These are phyloP conservation scores for Rhizopus arrhizus DNA, from an alignment of 371 early-diverging fungal species.

Conservation along the genomic window DNA sequence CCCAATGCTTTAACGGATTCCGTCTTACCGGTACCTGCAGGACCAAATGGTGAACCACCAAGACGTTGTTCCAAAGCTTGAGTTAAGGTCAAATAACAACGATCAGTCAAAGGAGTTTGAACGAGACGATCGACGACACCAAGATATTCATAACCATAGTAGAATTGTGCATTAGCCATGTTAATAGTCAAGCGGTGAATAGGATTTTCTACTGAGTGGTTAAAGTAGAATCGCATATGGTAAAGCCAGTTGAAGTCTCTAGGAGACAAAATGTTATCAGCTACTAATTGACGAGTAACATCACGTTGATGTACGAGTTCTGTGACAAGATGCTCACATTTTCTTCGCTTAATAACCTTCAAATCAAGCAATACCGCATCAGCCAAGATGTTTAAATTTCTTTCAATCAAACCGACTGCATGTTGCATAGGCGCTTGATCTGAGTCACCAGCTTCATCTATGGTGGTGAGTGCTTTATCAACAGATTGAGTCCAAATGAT, in stretches of 20 bases:
- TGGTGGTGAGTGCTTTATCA: constrained; percentile 69
- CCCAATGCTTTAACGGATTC: constrained; percentile 98
- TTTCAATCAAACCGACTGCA: constrained; percentile 69
- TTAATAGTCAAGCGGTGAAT: constrained; percentile 74
- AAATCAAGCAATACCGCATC: constrained; percentile 91
- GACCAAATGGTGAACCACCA: constrained; percentile 98
- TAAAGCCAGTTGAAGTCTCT: constrained; percentile 95
- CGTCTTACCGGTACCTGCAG: constrained; percentile 98
- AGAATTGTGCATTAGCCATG: constrained; percentile 94
- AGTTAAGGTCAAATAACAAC: constrained; percentile 96
- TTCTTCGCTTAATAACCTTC: constrained; percentile 81
- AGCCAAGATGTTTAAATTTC: constrained; percentile 84
- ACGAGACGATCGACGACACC: constrained; percentile 96
- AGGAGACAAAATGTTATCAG: constrained; percentile 55
- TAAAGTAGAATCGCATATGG: constrained; percentile 96
- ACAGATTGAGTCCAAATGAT: constrained; percentile 89
- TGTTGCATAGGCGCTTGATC: constrained; percentile 53
- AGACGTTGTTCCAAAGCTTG: constrained; percentile 92
- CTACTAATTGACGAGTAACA: constrained; percentile 77
- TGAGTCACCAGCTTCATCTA: constrained; percentile 40
- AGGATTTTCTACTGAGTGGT: constrained; percentile 64
- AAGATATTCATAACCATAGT: constrained; percentile 97
- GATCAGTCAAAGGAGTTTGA: constrained; percentile 97
- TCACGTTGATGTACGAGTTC: constrained; percentile 98
- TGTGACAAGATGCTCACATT: constrained; percentile 97